phyloP scores from a whole-genome alignment of 83 land plant species.

The Picea abies region DNA sequence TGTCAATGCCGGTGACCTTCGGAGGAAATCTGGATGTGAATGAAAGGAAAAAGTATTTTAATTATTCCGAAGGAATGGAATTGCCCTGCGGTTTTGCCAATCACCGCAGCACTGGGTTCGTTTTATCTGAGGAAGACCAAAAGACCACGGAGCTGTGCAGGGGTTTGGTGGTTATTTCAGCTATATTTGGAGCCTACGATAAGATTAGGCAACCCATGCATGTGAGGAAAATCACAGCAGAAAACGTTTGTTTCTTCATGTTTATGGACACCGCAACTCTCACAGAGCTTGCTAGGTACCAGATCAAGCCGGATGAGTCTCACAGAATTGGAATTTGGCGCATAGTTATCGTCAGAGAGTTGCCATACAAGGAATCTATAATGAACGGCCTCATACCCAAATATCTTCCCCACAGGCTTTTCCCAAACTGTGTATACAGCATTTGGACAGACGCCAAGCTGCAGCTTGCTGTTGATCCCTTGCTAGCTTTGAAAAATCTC shows the following conservation, averaged over 20 bases:
- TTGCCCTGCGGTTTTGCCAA: constrained; percentile 7
- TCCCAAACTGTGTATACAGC: constrained; percentile 63
- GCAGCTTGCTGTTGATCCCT: constrained; percentile 63
- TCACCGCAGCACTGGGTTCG: not conserved
- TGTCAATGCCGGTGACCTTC: not conserved
- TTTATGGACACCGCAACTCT: constrained; percentile 59
- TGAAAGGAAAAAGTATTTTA: not conserved
- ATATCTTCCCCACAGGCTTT: constrained; percentile 64
- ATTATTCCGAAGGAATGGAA: not conserved
- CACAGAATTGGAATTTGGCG: constrained; percentile 65
- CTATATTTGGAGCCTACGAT: constrained; percentile 67
- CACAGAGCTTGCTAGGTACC: constrained; percentile 29
- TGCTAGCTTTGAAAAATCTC: constrained; percentile 48
- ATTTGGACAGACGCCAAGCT: constrained; percentile 77
- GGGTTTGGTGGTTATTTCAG: constrained; percentile 63
- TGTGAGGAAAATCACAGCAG: constrained; percentile 38
- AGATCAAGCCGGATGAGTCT: constrained; percentile 11
- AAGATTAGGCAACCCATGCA: constrained; percentile 67
- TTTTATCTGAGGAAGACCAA: constrained; percentile 24
- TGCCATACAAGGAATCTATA: constrained; percentile 48
- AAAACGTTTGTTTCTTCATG: constrained; percentile 68
- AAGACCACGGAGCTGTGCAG: constrained; percentile 56
- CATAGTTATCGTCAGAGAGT: constrained; percentile 34
- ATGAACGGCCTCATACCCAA: constrained; percentile 79
- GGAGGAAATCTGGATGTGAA: not conserved